phyloP scores from a whole-genome alignment of 768 basidiomycete genomes.

The Suillus cothurnatus region DNA sequence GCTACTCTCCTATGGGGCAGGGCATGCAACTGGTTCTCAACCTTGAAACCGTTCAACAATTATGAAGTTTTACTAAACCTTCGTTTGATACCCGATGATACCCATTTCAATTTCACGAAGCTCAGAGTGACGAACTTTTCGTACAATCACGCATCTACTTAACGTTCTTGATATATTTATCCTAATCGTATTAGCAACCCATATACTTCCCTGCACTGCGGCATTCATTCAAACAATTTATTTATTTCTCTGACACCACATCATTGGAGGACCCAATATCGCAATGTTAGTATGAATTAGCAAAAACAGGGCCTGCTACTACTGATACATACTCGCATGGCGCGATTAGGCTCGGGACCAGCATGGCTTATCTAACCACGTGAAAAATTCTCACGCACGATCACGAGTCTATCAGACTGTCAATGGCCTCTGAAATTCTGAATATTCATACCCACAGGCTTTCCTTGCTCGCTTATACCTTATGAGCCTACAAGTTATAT shows the following conservation, averaged over 20 bases:
- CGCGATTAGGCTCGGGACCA: too few relatives aligned
- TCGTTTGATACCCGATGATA: background rate
- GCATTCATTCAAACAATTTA: background rate
- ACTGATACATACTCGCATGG: background rate
- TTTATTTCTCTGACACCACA: background rate
- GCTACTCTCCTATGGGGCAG: constrained; percentile 3
- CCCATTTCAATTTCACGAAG: background rate
- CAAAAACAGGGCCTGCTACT: background rate
- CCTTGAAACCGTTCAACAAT: background rate
- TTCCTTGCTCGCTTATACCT: background rate
- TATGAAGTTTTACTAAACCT: background rate
- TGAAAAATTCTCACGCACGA: too few relatives aligned
- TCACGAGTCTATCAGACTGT: too few relatives aligned
- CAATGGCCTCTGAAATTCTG: too few relatives aligned
- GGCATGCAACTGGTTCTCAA: constrained; percentile 5
- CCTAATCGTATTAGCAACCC: background rate
- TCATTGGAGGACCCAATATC: background rate
- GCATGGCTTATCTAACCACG: too few relatives aligned
- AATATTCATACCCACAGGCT: background rate
- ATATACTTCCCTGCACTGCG: background rate
- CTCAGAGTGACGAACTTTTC: background rate
- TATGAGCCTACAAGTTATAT: background rate
- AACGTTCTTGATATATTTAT: background rate
- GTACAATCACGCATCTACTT: too few relatives aligned
- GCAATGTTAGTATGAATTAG: background rate